Percentiles rank a stretch among this genome's conserved stretches.
Evolutionary conservation across 2,329 filamentous ascomycete species (phyloP).

Genomic region (Penicillium fuscoglaucum): DNA sequence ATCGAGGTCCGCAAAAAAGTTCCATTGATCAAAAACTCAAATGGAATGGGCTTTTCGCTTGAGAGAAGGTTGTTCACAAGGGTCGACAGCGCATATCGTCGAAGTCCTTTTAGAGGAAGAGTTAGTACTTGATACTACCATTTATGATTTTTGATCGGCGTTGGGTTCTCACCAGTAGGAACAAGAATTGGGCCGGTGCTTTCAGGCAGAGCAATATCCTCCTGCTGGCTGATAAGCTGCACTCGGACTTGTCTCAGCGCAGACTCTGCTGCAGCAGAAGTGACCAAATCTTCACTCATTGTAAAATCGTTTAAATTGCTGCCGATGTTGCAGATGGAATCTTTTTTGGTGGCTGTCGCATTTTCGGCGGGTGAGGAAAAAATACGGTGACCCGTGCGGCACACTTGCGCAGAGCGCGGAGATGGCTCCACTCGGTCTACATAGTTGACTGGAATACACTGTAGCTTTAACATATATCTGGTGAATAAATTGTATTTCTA

Average conservation of each 20-base stretch:
- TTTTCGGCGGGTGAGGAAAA: slow-evolving; percentile 37
- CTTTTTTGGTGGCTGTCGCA: slow-evolving; percentile 28
- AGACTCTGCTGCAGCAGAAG: slow-evolving; percentile 24
- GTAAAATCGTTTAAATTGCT: slow-evolving; percentile 14
- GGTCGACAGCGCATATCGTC: slow-evolving; percentile 61
- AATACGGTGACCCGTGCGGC: slow-evolving; percentile 45
- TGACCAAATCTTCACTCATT: slow-evolving; percentile 29
- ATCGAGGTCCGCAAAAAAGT: slow-evolving; percentile 85
- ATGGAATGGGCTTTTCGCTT: slow-evolving; percentile 52
- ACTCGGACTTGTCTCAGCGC: slow-evolving; percentile 54
- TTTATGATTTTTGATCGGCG: neutral
- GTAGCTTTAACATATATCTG: neutral
- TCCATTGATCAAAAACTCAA: slow-evolving; percentile 96
- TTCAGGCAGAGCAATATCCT: slow-evolving; percentile 55
- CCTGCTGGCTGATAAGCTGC: slow-evolving; percentile 54
- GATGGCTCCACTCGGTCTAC: slow-evolving; percentile 23
- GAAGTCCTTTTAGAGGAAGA: slow-evolving; percentile 46
- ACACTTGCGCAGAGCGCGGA: slow-evolving; percentile 41
- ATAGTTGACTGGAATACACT: neutral
- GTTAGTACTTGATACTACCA: slow-evolving; percentile 16
- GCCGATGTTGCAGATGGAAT: slow-evolving; percentile 18
- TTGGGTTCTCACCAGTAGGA: slow-evolving; percentile 51
- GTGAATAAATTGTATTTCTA: neutral
- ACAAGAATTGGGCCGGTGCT: slow-evolving; percentile 59
- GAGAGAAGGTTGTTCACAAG: slow-evolving; percentile 63